Evolutionary conservation across 441 rosid genomes (phyloP).

Genomic region (Erodium texanum): DNA sequence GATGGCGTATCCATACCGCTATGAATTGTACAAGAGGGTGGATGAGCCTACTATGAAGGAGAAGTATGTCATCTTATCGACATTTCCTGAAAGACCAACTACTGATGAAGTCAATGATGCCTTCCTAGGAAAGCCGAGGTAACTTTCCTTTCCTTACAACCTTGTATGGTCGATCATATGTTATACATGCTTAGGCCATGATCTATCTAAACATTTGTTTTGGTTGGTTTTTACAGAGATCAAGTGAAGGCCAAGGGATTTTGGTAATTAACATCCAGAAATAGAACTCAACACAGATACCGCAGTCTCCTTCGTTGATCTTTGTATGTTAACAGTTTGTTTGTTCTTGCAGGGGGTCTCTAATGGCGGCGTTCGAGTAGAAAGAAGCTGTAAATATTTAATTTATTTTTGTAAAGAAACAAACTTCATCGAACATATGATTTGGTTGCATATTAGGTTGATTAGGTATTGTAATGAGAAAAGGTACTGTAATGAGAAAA

Average conservation of each 20-base stretch:
- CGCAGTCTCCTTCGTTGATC: neutral
- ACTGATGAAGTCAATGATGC: slow-evolving; percentile 67
- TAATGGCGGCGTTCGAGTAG: neutral
- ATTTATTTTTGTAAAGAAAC: too few relatives aligned
- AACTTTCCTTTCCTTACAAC: neutral
- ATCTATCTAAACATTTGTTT: neutral
- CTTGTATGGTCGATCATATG: too few relatives aligned
- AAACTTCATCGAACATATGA: too few relatives aligned
- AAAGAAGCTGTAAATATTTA: neutral
- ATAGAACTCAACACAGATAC: neutral
- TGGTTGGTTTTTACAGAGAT: slow-evolving; percentile 32
- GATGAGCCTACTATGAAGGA: slow-evolving; percentile 50
- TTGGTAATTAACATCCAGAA: slow-evolving; percentile 38
- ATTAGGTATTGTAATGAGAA: too few relatives aligned
- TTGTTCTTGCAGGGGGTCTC: neutral
- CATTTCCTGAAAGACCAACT: slow-evolving; percentile 53
- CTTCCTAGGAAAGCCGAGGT: slow-evolving; percentile 64
- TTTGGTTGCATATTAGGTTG: too few relatives aligned
- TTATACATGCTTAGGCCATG: neutral
- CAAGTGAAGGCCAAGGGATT: slow-evolving; percentile 64
- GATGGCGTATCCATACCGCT: slow-evolving; percentile 58
- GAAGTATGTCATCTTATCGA: slow-evolving; percentile 49
- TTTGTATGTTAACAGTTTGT: too few relatives aligned
- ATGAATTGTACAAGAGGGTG: slow-evolving; percentile 74
- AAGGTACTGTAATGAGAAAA: too few relatives aligned